phyloP scores from a whole-genome alignment of 192 early-diverging fungal genomes.

The Dissophora ornata region DNA sequence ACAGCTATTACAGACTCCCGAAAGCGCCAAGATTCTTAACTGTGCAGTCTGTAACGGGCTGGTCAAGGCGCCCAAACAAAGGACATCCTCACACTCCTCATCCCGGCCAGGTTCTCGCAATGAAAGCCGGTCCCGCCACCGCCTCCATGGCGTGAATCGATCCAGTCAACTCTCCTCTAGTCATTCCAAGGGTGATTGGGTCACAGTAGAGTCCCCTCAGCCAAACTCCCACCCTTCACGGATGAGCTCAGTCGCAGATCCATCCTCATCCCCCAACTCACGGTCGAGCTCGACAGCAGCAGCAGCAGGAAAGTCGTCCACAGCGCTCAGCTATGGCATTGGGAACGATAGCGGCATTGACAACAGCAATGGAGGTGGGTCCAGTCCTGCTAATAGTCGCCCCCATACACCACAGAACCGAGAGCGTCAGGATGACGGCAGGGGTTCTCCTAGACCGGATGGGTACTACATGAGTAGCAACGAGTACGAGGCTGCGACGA shows the following conservation, averaged over 20 bases:
- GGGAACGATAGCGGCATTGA: neutral
- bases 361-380: neutral
- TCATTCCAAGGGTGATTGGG: constrained; percentile 7
- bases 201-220: constrained; percentile 21
- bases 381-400: neutral
- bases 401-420: constrained; percentile 7
- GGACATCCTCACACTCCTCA: constrained; percentile 1
- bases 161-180: constrained; percentile 1
- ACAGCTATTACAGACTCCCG: no score
- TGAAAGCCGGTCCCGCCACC: constrained; percentile 7
- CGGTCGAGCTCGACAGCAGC: neutral
- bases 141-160: neutral
- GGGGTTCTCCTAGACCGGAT: constrained; percentile 11
- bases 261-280: constrained; percentile 3
- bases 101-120: constrained; percentile 4
- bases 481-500: constrained; percentile 50
- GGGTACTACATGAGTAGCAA: constrained; percentile 44
- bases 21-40: no score
- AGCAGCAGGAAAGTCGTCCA: neutral
- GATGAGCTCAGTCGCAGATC: constrained; percentile 1
- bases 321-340: neutral
- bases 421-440: neutral
- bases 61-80: constrained; percentile 20
- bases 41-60: constrained; percentile 46
- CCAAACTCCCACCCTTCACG: constrained; percentile 4